Percentiles rank a stretch among this genome's conserved stretches.
Conservation (phyloP, 306 rosid genomes). For the Albizia julibrissin region DNA sequence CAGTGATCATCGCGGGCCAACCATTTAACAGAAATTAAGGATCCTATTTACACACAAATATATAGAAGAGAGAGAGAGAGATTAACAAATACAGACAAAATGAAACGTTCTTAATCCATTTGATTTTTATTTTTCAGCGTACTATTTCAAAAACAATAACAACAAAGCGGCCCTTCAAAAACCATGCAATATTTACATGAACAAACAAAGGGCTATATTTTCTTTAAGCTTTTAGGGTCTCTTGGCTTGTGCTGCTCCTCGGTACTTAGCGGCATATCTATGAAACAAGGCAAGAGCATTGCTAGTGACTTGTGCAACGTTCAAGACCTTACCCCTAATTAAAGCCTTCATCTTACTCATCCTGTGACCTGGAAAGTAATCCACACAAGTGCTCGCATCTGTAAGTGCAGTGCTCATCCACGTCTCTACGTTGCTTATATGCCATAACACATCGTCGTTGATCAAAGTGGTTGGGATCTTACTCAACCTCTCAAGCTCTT, state of each 20-base stretch:
- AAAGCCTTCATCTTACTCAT: neutral
- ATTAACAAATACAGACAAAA: too few species aligned
- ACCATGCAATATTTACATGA: neutral
- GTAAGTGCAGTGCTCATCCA: neutral
- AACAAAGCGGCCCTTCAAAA: neutral
- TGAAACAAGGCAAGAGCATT: neutral
- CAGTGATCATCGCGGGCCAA: too few species aligned
- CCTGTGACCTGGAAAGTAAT: neutral
- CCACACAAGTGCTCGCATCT: neutral
- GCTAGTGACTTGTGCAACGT: neutral
- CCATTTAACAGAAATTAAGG: too few species aligned
- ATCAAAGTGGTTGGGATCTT: neutral
- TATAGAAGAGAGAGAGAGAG: too few species aligned
- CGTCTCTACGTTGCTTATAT: neutral
- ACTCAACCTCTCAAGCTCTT: neutral
- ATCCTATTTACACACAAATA: too few species aligned
- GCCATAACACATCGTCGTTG: neutral
- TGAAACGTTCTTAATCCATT: too few species aligned
- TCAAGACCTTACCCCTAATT: neutral
- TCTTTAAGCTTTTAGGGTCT: conserved; percentile 21
- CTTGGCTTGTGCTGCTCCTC: neutral
- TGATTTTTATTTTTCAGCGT: too few species aligned
- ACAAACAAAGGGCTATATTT: neutral
- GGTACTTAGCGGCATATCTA: neutral
- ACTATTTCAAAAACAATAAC: too few species aligned